Percentiles rank a stretch among this genome's conserved stretches.
phyloP scores from a whole-genome alignment of 225 moss, liverwort and hornwort genomes.

The Sphagnum contortum region DNA sequence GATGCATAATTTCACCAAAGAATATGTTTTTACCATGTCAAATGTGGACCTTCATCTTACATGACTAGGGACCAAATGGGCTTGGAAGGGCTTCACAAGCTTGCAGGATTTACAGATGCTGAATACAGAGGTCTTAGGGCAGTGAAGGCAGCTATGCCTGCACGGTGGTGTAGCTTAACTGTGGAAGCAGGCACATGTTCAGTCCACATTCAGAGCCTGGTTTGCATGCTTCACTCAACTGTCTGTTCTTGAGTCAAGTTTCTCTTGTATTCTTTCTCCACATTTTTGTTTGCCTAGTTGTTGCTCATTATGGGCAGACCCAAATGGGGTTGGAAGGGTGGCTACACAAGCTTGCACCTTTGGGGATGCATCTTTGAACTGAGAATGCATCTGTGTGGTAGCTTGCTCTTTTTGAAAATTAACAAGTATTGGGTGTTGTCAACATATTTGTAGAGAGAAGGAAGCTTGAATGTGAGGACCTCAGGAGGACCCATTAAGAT shows the following conservation, averaged over 20 bases:
- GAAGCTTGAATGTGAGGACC: constrained; percentile 57
- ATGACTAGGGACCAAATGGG: not conserved
- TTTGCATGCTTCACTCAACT: constrained; percentile 7
- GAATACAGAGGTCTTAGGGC: constrained; percentile 23
- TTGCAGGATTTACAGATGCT: not conserved
- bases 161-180: constrained; percentile 73
- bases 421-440: too few relatives aligned
- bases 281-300: not conserved
- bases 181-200: constrained; percentile 46
- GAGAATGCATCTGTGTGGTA: too few relatives aligned
- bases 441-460: constrained; percentile 49
- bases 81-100: not conserved
- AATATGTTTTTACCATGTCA: too few relatives aligned
- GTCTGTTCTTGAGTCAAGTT: too few relatives aligned
- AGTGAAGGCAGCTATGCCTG: constrained; percentile 60
- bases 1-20: too few relatives aligned
- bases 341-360: too few relatives aligned
- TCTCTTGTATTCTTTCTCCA: too few relatives aligned
- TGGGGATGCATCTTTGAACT: too few relatives aligned
- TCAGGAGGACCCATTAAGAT: constrained; percentile 58
- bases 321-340: too few relatives aligned
- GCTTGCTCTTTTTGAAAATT: too few relatives aligned
- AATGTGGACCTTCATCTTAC: too few relatives aligned
- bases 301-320: not conserved
- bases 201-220: constrained; percentile 67